phyloP scores from a whole-genome alignment of 805 yeast genomes.

The Candida tallmaniae region DNA sequence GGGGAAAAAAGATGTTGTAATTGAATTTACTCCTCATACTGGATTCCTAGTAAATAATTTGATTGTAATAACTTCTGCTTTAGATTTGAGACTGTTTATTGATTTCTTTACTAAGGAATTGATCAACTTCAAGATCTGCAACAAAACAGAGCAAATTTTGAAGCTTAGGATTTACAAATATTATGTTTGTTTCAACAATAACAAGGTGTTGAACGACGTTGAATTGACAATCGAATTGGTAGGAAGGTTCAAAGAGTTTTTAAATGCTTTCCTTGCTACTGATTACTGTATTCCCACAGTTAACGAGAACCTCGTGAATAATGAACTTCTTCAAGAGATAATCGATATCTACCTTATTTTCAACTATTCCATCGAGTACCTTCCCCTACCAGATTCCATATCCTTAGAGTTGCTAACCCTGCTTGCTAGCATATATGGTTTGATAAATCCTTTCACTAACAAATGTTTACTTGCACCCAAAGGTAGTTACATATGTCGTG shows the following conservation, averaged over 20 bases:
- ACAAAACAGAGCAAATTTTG: background rate
- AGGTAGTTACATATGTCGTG: slow-evolving; percentile 3
- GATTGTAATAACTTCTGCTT: slow-evolving; percentile 5
- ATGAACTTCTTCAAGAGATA: background rate
- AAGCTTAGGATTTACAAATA: slow-evolving; percentile 3
- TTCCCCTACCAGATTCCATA: background rate
- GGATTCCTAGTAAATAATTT: slow-evolving; percentile 2
- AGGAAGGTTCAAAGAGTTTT: background rate
- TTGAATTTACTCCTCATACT: too few relatives aligned
- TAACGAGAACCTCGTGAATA: background rate
- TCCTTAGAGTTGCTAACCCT: background rate
- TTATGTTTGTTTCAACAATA: slow-evolving; percentile 9
- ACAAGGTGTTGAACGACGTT: slow-evolving; percentile 1
- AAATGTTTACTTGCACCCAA: slow-evolving; percentile 2
- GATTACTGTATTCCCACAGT: background rate
- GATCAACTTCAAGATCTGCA: background rate
- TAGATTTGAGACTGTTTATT: slow-evolving; percentile 5
- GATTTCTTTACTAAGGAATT: background rate
- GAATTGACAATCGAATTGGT: slow-evolving; percentile 1
- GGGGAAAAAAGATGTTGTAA: too few relatives aligned
- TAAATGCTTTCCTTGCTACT: background rate
- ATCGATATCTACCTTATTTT: slow-evolving; percentile 5
- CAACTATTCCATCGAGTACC: background rate
- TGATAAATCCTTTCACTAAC: slow-evolving; percentile 3
- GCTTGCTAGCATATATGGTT: background rate